Evolutionary conservation across 768 basidiomycete species (phyloP), one percentile per base, ranked within the genome.

Genomic region (Leccinum truebloodii): DNA sequence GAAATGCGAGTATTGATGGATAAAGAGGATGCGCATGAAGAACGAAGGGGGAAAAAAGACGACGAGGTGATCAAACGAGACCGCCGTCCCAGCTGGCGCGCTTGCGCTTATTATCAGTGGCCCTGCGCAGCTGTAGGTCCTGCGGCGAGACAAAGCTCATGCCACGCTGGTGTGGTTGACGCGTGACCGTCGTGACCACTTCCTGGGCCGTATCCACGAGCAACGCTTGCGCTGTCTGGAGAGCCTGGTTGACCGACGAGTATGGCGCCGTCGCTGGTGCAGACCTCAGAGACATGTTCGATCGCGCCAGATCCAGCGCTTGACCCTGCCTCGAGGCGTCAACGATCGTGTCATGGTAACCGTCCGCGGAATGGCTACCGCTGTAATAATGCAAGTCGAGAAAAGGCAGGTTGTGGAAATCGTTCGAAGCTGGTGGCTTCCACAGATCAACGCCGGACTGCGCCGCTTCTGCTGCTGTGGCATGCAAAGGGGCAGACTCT

Each of bases 331-430:
- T 73, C 52, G 71, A 70, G 57, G 65, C 34, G 41, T 71, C 70
- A 14, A 65, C 58, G 48, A 53, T 50, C 61, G 54, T 55, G 51
- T 73, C 71, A 6, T 69, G 73, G 34, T 67, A 65, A n/a, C 70
- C 69, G 12, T 73, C 72, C 56, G 53, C 58, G n/a, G 67, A 57
- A 66, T 67, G 63, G 24, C 64, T 68, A 54, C 73, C 64, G 22
- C 77, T 77, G 60, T 86, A 86, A 69, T 89, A 89, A 68, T 91
- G 89, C 71, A 91, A 69, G 69, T 91, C 89, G 57, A 91, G 78
- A 73, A 89, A 91, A 3, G 88, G 84, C 2, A 90, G 72, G 61
- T 83, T 81, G 54, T 85, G 79, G 51, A 75, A 61, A 49, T 77
- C 74, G 51, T 71, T 71, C 6, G 63, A 59, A 30, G 59, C 62